phyloP scores from a whole-genome alignment of 2,329 filamentous ascomycete genomes.

The Volutella citrinella region DNA sequence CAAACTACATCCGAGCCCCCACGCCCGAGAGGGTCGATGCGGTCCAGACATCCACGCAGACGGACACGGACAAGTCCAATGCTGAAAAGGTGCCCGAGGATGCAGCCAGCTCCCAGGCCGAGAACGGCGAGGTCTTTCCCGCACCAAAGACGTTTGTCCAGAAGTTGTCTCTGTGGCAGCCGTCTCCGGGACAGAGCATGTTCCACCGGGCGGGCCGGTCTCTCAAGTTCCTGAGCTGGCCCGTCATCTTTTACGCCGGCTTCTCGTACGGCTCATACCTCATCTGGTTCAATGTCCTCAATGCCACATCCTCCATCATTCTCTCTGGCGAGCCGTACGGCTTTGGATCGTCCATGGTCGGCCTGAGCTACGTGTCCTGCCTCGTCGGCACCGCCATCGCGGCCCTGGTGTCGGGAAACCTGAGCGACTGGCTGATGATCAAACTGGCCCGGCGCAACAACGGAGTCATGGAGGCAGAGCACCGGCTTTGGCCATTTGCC shows the following conservation, averaged over 20 bases:
- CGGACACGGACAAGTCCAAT: background rate
- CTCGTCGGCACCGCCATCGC: conserved; percentile 31
- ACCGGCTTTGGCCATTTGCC: conserved; percentile 36
- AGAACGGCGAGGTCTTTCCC: conserved; percentile 8
- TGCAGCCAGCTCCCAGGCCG: background rate
- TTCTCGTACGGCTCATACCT: conserved; percentile 8
- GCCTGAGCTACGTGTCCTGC: conserved; percentile 2
- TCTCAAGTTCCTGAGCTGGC: conserved; percentile 4
- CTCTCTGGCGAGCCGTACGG: conserved; percentile 5
- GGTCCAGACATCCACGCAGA: no score
- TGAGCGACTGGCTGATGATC: conserved; percentile 35
- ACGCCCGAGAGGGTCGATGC: no score
- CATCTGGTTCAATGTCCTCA: conserved; percentile 8
- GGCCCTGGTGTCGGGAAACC: conserved; percentile 23
- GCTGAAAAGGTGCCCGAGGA: conserved; percentile 5
- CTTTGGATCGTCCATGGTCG: conserved; percentile 5
- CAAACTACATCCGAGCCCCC: conserved; percentile 9
- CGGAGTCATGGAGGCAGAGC: conserved; percentile 38
- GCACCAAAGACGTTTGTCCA: conserved; percentile 37
- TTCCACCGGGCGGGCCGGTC: conserved; percentile 1
- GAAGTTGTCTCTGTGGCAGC: conserved; percentile 40
- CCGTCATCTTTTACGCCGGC: conserved; percentile 4
- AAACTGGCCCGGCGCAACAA: conserved; percentile 34
- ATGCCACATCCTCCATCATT: conserved; percentile 9
- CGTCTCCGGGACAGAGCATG: conserved; percentile 9